Evolutionary conservation across 176 grass and related monocot genomes (phyloP).

Genomic region (Dendrocalamus sinicus): DNA sequence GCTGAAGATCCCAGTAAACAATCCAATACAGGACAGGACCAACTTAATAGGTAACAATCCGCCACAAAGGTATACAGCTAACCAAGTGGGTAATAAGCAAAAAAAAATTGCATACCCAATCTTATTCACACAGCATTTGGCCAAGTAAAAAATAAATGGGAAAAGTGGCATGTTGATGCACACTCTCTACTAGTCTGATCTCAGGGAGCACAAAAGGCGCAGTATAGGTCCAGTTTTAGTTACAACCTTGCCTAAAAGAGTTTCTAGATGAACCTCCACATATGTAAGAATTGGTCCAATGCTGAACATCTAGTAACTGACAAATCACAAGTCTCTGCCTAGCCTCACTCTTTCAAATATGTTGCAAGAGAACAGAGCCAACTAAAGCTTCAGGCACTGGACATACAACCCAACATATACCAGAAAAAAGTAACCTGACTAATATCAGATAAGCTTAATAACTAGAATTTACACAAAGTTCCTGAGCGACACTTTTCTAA

Average conservation of each 20-base stretch:
- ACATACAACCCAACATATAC: slow-evolving; percentile 5
- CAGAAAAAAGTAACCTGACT: neutral
- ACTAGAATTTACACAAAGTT: neutral
- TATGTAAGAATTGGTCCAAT: neutral
- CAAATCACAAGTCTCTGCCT: slow-evolving; percentile 13
- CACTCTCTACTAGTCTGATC: slow-evolving; percentile 1
- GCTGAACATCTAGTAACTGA: neutral
- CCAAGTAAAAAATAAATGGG: neutral
- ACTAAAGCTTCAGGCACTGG: slow-evolving; percentile 16
- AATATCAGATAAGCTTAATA: neutral
- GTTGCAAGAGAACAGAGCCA: neutral
- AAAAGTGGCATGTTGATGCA: slow-evolving; percentile 19
- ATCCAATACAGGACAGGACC: slow-evolving; percentile 8
- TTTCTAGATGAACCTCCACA: neutral
- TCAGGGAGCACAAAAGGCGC: slow-evolving; percentile 14
- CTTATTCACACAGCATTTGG: slow-evolving; percentile 14
- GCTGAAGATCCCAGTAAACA: slow-evolving; percentile 11
- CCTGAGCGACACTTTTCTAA: slow-evolving; percentile 11
- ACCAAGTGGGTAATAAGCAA: slow-evolving; percentile 12
- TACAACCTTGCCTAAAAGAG: slow-evolving; percentile 2
- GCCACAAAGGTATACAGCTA: slow-evolving; percentile 1
- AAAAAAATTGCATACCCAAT: slow-evolving; percentile 5
- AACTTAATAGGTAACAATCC: slow-evolving; percentile 29
- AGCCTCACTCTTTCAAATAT: neutral
- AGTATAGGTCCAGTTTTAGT: neutral